Evolutionary conservation across 163 green algal species (phyloP).

Genomic region (Scenedesmus sp.): DNA sequence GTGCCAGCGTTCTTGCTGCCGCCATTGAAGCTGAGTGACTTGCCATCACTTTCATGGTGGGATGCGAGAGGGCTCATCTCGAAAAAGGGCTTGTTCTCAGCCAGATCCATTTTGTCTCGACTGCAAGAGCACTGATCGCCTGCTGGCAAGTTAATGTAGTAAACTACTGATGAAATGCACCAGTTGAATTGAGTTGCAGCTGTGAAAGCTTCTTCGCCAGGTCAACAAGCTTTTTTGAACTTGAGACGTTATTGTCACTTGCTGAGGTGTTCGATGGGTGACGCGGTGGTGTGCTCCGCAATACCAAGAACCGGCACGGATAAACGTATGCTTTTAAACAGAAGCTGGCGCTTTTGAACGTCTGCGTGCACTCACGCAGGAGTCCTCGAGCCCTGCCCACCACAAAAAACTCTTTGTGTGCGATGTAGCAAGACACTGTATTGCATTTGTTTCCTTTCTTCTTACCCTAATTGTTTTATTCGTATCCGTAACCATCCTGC

Average conservation of each 20-base stretch:
- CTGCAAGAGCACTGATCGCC: background rate
- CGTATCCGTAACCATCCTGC: background rate
- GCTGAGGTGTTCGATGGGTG: background rate
- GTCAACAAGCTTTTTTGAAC: background rate
- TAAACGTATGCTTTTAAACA: too few species aligned
- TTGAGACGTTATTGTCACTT: conserved; percentile 7
- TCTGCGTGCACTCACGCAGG: background rate
- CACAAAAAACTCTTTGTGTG: background rate
- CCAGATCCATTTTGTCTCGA: background rate
- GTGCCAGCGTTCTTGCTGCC: conserved; percentile 10
- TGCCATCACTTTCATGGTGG: background rate
- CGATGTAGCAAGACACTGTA: background rate
- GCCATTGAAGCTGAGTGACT: conserved; percentile 28
- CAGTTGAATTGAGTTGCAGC: background rate
- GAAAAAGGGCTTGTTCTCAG: conserved; percentile 25
- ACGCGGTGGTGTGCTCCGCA: too few species aligned
- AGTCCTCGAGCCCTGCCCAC: background rate
- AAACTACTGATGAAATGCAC: background rate
- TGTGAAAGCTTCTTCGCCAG: background rate
- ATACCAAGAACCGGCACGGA: too few species aligned
- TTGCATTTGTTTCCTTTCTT: background rate
- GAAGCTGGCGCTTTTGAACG: background rate
- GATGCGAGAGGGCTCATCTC: conserved; percentile 23
- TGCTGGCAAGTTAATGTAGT: background rate
- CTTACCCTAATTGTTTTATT: background rate